Evolutionary conservation across 768 basidiomycete species (phyloP), one percentile per base, ranked within the genome.

Genomic region (Termitomyces sp.): DNA sequence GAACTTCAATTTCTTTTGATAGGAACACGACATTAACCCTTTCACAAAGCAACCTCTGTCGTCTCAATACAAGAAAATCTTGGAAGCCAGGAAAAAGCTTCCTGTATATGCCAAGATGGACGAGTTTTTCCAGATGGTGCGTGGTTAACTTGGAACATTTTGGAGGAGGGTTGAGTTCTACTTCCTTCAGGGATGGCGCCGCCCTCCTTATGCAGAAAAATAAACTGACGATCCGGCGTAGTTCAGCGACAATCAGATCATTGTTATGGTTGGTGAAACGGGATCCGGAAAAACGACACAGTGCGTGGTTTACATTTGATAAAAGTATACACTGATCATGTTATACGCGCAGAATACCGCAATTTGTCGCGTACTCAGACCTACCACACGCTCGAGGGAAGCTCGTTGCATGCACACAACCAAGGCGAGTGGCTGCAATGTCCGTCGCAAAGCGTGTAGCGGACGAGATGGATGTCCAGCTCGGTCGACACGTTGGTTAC

Each of bases 371-470:
- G 42, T 98, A 86, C 69, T 92, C 92, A 3, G 96, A 98, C 70
- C 71, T 97, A 31, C 94, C 95, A 0, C 94, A 98, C 66, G 83
- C 86, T 5, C 89, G 83, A 68, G 87, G 91, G 35, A 97, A 94
- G 69, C 73, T 98, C 62, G 87, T 99, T 3, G 96, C 96, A 0
- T 99, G 96, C 64, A 99, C 96, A 2, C 96, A 99, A 66, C 96
- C 96, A 1, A 80, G 96, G 63, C 82, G 96, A 74, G 94, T 99
- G 3, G 94, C 96, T 11, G 94, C 96, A 9, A 98, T 97, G 93
- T 93, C 91, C 15, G 96, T 98, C 2, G 96, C 96, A 20, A 95
- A 96, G 69, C 94, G 96, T 73, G 96, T 99, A 1, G 94, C 96
- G 5, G 96, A 98, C 65, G 96, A 98, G 71, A 95, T 98, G 94